These are phyloP conservation scores for Suillus weaverae DNA, from an alignment of 768 basidiomycete species.

Conservation along the genomic window DNA sequence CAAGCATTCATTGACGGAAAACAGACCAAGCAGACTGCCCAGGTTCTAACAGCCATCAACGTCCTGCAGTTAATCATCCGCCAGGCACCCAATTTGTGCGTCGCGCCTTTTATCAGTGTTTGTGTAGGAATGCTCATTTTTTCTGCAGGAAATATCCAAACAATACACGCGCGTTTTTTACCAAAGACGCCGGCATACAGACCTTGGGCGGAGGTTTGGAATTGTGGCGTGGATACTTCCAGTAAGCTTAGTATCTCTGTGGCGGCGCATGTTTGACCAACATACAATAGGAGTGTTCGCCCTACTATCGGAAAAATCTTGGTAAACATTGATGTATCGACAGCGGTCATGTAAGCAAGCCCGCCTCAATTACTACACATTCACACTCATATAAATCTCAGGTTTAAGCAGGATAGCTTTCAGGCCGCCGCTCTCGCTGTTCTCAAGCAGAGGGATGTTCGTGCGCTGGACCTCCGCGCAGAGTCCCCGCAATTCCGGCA, in stretches of 20 bases:
- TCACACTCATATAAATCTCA: slow-evolving; percentile 8
- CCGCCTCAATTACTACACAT: background rate
- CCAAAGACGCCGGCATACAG: slow-evolving; percentile 28
- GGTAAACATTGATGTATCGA: slow-evolving; percentile 48
- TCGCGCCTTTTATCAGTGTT: slow-evolving; percentile 6
- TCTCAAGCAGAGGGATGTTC: slow-evolving; percentile 23
- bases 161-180: slow-evolving; percentile 49
- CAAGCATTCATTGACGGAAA: slow-evolving; percentile 25
- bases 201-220: slow-evolving; percentile 37
- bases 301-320: slow-evolving; percentile 41
- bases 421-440: slow-evolving; percentile 34
- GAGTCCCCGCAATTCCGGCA: slow-evolving; percentile 26
- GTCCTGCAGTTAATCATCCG: slow-evolving; percentile 50
- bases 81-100: slow-evolving; percentile 47
- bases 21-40: slow-evolving; percentile 22
- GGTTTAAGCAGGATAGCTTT: slow-evolving; percentile 29
- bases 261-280: background rate
- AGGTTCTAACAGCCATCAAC: slow-evolving; percentile 41
- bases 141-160: slow-evolving; percentile 42
- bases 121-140: background rate
- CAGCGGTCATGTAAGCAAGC: slow-evolving; percentile 42
- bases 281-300: slow-evolving; percentile 42
- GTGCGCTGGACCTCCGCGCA: slow-evolving; percentile 30
- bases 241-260: slow-evolving; percentile 35
- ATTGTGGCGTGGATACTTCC: slow-evolving; percentile 50